phyloP scores from a whole-genome alignment of 257 asterid genomes.

The Fraxinus pennsylvanica region DNA sequence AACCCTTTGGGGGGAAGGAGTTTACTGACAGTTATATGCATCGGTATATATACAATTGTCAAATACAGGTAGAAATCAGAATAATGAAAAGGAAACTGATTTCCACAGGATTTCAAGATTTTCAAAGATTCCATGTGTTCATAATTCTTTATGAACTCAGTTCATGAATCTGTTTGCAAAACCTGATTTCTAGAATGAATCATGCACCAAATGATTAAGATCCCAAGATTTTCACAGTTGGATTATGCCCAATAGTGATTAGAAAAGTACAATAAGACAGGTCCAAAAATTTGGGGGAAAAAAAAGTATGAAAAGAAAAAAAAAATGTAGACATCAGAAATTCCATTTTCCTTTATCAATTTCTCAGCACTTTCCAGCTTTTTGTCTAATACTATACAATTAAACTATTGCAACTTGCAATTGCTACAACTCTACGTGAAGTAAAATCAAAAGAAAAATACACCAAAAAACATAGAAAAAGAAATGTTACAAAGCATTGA shows the following conservation, averaged over 20 bases:
- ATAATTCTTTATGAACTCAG: neutral
- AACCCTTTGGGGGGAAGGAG: neutral
- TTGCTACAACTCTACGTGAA: neutral
- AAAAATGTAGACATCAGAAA: neutral
- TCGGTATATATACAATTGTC: neutral
- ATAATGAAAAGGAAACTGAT: neutral
- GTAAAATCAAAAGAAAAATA: neutral
- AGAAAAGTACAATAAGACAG: neutral
- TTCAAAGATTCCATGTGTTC: neutral
- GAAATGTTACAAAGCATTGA: slow-evolving; percentile 40
- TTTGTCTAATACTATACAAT: neutral
- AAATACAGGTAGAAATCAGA: neutral
- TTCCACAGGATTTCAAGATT: neutral
- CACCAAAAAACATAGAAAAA: neutral
- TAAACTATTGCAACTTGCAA: neutral
- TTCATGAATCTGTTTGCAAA: slow-evolving; percentile 7
- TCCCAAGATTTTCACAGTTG: neutral
- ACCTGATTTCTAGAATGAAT: neutral
- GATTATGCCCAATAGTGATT: neutral
- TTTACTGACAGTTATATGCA: neutral
- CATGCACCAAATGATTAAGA: slow-evolving; percentile 2
- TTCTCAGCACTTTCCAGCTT: neutral
- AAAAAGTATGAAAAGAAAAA: neutral
- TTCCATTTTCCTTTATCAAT: neutral
- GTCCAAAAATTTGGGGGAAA: neutral